These are phyloP conservation scores for Deuterostichococcus epilithicus DNA, from an alignment of 139 green algal genomes.

Conservation along the genomic window DNA sequence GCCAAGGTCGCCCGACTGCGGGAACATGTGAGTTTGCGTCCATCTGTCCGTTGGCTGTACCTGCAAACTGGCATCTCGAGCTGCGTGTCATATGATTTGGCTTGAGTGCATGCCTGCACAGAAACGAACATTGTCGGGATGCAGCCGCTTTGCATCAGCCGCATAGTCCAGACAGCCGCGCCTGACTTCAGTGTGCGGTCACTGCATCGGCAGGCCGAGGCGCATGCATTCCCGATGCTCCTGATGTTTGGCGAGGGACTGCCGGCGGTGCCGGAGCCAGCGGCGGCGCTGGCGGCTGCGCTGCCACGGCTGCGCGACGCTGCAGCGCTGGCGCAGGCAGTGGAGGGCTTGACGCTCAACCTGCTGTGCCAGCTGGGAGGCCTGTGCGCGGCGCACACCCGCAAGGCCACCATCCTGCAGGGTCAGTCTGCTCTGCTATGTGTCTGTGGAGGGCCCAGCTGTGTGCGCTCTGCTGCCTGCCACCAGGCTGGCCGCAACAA, in stretches of 20 bases:
- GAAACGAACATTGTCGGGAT: not conserved
- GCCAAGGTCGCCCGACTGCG: not conserved
- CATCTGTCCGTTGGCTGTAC: not conserved
- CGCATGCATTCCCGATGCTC: not conserved
- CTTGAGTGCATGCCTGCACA: not conserved
- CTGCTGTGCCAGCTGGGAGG: constrained; percentile 12
- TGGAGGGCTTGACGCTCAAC: constrained; percentile 1
- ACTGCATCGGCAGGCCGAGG: not conserved
- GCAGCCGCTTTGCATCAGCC: not conserved
- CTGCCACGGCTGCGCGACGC: not conserved
- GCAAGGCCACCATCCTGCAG: constrained; percentile 18
- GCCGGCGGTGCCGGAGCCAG: not conserved
- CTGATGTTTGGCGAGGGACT: constrained; percentile 11
- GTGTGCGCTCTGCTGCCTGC: no score
- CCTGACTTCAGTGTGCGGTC: not conserved
- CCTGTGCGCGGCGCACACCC: constrained; percentile 3
- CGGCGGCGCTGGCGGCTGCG: not conserved
- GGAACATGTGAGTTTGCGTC: not conserved
- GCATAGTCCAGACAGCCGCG: not conserved
- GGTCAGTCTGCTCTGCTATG: not conserved
- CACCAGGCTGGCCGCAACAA: no score
- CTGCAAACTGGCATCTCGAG: not conserved
- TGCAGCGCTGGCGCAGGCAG: not conserved
- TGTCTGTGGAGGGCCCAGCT: no score
- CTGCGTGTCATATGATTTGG: not conserved